phyloP scores from a whole-genome alignment of 2,329 filamentous ascomycete genomes.

The Lasiodiplodia gonubiensis region DNA sequence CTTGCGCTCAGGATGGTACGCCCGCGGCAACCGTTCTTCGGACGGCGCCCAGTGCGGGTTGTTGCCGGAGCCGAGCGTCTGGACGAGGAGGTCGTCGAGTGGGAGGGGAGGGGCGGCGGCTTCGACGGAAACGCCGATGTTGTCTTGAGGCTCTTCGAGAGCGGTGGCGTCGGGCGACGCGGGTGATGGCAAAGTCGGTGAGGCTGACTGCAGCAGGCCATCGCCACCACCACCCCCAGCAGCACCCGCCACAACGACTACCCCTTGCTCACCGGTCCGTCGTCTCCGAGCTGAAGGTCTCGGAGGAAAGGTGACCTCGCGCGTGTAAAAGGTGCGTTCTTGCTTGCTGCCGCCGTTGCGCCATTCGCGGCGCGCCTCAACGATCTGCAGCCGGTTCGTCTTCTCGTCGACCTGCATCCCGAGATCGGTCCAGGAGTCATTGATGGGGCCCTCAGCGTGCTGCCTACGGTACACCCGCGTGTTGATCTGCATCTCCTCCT shows the following conservation, averaged over 20 bases:
- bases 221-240: background rate
- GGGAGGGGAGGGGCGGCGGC: constrained; percentile 32
- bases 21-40: constrained; percentile 48
- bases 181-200: background rate
- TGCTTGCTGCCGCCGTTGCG: constrained; percentile 61
- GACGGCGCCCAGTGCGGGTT: constrained; percentile 47
- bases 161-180: background rate
- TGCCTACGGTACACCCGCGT: constrained; percentile 67
- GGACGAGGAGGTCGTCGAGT: constrained; percentile 38
- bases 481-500: constrained; percentile 51
- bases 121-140: background rate
- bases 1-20: constrained; percentile 55
- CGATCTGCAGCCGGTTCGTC: constrained; percentile 63
- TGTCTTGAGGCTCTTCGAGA: background rate
- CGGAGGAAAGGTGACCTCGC: constrained; percentile 54
- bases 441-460: constrained; percentile 72
- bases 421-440: constrained; percentile 75
- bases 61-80: constrained; percentile 39
- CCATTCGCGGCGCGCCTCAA: constrained; percentile 76
- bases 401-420: constrained; percentile 65
- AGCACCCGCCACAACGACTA: background rate
- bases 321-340: constrained; percentile 70
- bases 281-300: background rate
- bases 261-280: background rate
- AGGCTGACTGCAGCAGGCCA: background rate